Evolutionary conservation across 1,284 basidiomycete species (phyloP).

Genomic region (Agaricales sp.): DNA sequence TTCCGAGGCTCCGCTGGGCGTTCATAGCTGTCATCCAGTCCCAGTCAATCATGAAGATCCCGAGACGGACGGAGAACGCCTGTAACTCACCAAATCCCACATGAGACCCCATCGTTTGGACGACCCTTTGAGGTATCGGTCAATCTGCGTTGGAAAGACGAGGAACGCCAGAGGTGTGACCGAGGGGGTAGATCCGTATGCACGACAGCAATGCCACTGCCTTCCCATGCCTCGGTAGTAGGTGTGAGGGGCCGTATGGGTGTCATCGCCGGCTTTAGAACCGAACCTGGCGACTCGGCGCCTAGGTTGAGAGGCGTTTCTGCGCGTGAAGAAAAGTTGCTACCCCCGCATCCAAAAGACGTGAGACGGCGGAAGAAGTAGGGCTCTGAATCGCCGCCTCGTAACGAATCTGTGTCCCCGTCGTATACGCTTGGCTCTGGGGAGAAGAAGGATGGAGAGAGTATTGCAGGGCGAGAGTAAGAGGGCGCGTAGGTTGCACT

Average conservation of each 20-base stretch:
- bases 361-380: neutral
- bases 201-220: neutral
- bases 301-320: neutral
- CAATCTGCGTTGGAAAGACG: neutral
- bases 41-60: neutral
- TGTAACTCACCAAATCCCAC: neutral
- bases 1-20: neutral
- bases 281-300: neutral
- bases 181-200: neutral
- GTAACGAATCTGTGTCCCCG: neutral
- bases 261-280: neutral
- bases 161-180: neutral
- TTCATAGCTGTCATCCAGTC: neutral
- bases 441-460: neutral
- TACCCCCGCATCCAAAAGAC: too few species aligned
- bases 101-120: neutral
- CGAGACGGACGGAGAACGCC: neutral
- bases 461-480: neutral
- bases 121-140: too few species aligned
- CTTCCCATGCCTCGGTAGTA: neutral
- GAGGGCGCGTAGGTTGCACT: neutral
- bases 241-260: neutral
- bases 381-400: neutral
- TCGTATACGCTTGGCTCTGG: neutral
- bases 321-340: neutral